phyloP scores from a whole-genome alignment of 2,329 filamentous ascomycete genomes.

The Hypoxylon sp. region DNA sequence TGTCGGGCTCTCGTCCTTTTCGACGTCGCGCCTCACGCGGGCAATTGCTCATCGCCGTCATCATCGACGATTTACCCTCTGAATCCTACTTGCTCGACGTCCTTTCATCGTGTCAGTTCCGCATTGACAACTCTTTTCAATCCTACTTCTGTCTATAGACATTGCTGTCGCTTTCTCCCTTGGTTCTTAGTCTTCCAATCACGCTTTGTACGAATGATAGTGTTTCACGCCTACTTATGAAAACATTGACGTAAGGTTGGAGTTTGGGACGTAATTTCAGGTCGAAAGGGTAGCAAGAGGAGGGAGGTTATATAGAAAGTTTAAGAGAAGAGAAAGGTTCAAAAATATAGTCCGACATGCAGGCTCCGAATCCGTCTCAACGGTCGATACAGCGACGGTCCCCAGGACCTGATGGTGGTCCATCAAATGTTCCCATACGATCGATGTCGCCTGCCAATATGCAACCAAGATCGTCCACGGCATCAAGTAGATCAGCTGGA shows the following conservation, averaged over 20 bases:
- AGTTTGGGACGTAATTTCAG: constrained; percentile 41
- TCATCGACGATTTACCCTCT: constrained; percentile 42
- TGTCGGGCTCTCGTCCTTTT: constrained; percentile 49
- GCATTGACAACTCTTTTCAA: constrained; percentile 19
- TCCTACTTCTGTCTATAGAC: constrained; percentile 22
- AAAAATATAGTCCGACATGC: constrained; percentile 59
- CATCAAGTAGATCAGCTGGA: constrained; percentile 73
- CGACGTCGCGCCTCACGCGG: constrained; percentile 52
- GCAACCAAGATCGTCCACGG: constrained; percentile 75
- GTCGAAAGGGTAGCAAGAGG: constrained; percentile 38
- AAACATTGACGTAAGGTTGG: constrained; percentile 24
- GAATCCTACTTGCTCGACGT: constrained; percentile 28
- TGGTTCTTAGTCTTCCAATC: constrained; percentile 25
- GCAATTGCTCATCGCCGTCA: constrained; percentile 37
- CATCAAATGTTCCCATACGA: constrained; percentile 67
- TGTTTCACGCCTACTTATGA: constrained; percentile 16
- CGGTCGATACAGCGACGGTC: constrained; percentile 73
- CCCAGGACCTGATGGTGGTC: constrained; percentile 72
- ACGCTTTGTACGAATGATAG: constrained; percentile 31
- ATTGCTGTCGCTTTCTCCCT: constrained; percentile 34
- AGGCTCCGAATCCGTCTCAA: constrained; percentile 66
- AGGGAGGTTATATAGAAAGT: constrained; percentile 37
- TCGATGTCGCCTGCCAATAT: constrained; percentile 73
- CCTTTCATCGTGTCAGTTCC: constrained; percentile 28
- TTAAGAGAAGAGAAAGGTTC: constrained; percentile 31